Base-by-base conservation (phyloP, 192 early-diverging fungal genomes). In the Irineochytrium annulatum region DNA sequence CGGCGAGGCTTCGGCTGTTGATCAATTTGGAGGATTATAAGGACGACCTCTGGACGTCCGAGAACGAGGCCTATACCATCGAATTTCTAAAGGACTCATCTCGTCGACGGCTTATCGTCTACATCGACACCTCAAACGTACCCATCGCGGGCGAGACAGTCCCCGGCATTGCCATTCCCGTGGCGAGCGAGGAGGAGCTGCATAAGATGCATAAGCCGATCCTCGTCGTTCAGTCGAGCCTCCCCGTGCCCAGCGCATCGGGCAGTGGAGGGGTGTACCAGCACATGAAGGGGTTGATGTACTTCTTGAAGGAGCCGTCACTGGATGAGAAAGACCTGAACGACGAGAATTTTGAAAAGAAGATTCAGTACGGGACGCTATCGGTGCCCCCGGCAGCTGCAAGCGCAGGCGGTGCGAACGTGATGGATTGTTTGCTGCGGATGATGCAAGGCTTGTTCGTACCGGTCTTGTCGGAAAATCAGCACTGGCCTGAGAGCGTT, bases 361-460 rank as follows among this genome's bases (percentile, higher is more conserved):
- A 48, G 34, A 45, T 84, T 37, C 83, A 85, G 53, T 83, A 77
- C 49, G 83, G 83, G 16, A 72, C 70, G 8, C 62, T 85, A 6
- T 52, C 64, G 24, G n/a, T n/a, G n/a, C n/a, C n/a, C n/a, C n/a
- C n/a, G n/a, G n/a, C n/a, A n/a, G n/a, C n/a, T n/a, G n/a, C n/a
- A n/a, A n/a, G n/a, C n/a, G n/a, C n/a, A n/a, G n/a, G n/a, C n/a
- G n/a, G n/a, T n/a, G 70, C 73, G 13, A 71, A 67, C 52, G 34
- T 65, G 5, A 70, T 85, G 71, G 77, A 82, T 19, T 78, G 73
- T 48, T 64, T 85, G 1, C 51, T 85, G 24, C 60, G 68, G 29
- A 35, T 77, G 30, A 85, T 85, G 83, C 64, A 78, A 30, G 78
- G 77, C 16, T 60, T 82, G 4, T 85, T 80, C 58, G 77, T 85